phyloP scores from a whole-genome alignment of 352 stramenopile species.

The Pythium rhizo-oryzae region DNA sequence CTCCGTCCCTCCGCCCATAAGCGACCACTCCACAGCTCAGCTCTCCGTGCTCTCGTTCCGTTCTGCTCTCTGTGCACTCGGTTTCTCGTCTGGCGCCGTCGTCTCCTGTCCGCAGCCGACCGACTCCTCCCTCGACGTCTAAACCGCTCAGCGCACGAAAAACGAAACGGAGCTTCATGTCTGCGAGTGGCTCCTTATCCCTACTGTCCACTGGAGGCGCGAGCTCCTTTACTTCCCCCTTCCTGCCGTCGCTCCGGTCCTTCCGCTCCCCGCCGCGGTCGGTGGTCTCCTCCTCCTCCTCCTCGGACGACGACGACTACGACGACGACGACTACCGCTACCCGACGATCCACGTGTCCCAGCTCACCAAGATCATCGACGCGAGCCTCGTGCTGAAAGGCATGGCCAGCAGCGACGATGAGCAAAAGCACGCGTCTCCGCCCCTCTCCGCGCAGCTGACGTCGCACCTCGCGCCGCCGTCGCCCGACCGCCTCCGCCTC shows the following conservation, averaged over 20 bases:
- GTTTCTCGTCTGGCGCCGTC: conserved; percentile 20
- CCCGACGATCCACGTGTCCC: conserved; percentile 41
- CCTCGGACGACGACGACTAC: conserved; percentile 12
- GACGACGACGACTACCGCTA: conserved; percentile 24
- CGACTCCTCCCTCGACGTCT: conserved; percentile 17
- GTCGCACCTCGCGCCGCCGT: conserved; percentile 11
- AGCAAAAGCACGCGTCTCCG: conserved; percentile 34
- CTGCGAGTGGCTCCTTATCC: conserved; percentile 41
- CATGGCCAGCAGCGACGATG: conserved; percentile 42
- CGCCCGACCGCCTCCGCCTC: too few relatives aligned
- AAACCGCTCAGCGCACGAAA: conserved; percentile 7
- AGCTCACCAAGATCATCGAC: conserved; percentile 45
- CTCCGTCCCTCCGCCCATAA: conserved; percentile 30
- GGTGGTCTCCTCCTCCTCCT: conserved; percentile 11
- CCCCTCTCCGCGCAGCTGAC: not conserved
- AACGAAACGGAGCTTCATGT: conserved; percentile 41
- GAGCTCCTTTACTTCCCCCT: conserved; percentile 40
- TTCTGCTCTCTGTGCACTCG: conserved; percentile 1
- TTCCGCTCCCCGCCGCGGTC: conserved; percentile 38
- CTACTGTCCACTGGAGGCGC: conserved; percentile 37
- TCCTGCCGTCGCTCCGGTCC: conserved; percentile 24
- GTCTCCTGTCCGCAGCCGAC: conserved; percentile 15
- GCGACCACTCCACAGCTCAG: conserved; percentile 6
- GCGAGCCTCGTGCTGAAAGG: conserved; percentile 44
- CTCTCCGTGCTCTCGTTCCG: not conserved